Evolutionary conservation across 208 protist species (phyloP).

Genomic region (Leishmania tropica): DNA sequence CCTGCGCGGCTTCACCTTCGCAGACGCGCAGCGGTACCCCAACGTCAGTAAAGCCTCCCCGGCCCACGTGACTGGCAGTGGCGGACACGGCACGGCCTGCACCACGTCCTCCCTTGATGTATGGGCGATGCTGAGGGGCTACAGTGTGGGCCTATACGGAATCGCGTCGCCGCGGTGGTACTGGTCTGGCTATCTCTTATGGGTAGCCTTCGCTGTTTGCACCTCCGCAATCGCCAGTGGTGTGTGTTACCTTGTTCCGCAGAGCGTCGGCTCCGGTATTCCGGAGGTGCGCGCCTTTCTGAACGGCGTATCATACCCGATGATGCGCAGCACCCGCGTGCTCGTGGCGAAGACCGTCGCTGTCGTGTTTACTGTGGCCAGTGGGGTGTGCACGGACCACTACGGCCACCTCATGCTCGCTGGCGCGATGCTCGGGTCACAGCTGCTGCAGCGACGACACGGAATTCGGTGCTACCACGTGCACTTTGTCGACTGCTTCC

Average conservation of each 20-base stretch:
- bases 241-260: conserved; percentile 42
- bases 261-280: conserved; percentile 42
- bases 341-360: conserved; percentile 44
- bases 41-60: background rate
- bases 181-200: conserved; percentile 36
- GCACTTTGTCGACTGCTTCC: conserved; percentile 60
- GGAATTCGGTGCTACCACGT: conserved; percentile 47
- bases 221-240: conserved; percentile 38
- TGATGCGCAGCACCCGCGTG: conserved; percentile 38
- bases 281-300: conserved; percentile 59
- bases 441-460: conserved; percentile 41
- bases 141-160: conserved; percentile 34
- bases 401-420: conserved; percentile 51
- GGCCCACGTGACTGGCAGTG: background rate
- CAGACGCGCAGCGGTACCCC: conserved; percentile 23
- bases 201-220: conserved; percentile 35
- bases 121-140: conserved; percentile 33
- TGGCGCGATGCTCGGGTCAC: conserved; percentile 59
- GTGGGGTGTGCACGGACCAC: conserved; percentile 52
- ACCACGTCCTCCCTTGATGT: conserved; percentile 14
- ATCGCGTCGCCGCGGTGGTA: conserved; percentile 26
- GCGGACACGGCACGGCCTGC: background rate
- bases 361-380: conserved; percentile 42
- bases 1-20: conserved; percentile 41
- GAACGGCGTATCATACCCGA: conserved; percentile 57